Evolutionary conservation across 495 filamentous ascomycete genomes (phyloP).

Genomic region (Neurospora africana): DNA sequence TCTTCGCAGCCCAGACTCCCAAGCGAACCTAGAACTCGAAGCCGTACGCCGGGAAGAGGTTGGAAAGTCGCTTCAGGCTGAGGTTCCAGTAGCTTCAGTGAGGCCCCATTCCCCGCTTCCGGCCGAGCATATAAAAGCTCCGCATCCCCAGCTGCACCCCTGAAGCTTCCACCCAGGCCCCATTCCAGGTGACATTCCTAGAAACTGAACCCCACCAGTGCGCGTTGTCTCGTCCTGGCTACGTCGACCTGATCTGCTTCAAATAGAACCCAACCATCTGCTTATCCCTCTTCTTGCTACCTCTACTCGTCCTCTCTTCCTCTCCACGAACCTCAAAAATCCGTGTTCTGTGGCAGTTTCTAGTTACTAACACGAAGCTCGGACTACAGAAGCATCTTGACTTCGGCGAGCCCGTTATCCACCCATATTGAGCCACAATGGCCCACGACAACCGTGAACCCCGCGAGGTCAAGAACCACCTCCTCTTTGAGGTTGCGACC

Average conservation of each 20-base stretch:
- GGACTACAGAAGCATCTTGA: not conserved
- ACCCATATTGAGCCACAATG: conserved; percentile 10
- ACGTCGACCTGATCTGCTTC: not conserved
- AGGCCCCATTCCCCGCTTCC: not conserved
- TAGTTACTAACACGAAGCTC: not conserved
- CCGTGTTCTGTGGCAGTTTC: not conserved
- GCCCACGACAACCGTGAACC: conserved; percentile 25
- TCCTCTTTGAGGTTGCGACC: conserved; percentile 88
- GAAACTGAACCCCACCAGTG: not conserved
- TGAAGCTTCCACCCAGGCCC: not conserved
- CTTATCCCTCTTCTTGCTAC: not conserved
- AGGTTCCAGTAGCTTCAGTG: not conserved
- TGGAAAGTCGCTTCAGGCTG: not conserved
- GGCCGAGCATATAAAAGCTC: not conserved
- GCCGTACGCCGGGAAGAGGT: not conserved
- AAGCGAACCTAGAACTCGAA: not conserved
- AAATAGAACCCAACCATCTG: not conserved
- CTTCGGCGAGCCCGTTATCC: not conserved
- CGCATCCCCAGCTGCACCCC: not conserved
- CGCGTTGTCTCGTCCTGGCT: not conserved
- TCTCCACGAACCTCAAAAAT: not conserved
- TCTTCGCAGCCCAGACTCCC: not conserved
- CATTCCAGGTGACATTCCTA: not conserved
- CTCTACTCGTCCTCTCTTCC: not conserved
- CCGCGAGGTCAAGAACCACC: conserved; percentile 40